Percentiles rank a stretch among this genome's conserved stretches.
phyloP scores from a whole-genome alignment of 1,139 yeast species.

The Saccharomyces hybrid region DNA sequence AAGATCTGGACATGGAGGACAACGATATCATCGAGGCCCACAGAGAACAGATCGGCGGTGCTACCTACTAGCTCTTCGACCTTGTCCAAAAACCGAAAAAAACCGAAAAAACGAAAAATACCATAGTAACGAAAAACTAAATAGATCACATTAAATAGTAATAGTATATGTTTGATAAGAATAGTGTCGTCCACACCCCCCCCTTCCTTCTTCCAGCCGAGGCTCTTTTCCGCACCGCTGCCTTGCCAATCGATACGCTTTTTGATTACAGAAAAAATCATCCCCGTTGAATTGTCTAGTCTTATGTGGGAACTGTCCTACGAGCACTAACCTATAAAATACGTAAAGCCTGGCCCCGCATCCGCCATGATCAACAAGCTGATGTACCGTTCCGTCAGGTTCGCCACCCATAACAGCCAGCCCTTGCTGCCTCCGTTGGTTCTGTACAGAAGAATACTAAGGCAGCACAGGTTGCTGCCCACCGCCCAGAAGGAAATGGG shows the following conservation, averaged over 20 bases:
- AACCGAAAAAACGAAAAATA: neutral
- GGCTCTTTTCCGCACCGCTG: neutral
- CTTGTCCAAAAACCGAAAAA: neutral
- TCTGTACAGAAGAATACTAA: conserved; percentile 65
- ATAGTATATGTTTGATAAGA: neutral
- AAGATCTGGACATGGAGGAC: conserved; percentile 83
- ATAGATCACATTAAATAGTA: neutral
- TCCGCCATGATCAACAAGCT: neutral
- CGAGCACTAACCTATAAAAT: too few species aligned
- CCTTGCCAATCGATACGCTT: neutral
- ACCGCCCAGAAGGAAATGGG: conserved; percentile 69
- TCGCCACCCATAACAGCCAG: conserved; percentile 17
- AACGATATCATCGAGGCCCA: conserved; percentile 98
- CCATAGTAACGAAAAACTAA: neutral
- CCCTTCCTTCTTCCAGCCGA: neutral
- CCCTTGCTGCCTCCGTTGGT: conserved; percentile 77
- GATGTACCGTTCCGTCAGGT: neutral
- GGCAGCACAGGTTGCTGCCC: conserved; percentile 72
- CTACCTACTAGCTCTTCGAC: neutral
- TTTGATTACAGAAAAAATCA: too few species aligned
- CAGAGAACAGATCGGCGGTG: conserved; percentile 75
- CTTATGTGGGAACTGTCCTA: too few species aligned
- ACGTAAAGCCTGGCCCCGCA: neutral
- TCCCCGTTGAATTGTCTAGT: too few species aligned
- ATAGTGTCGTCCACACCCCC: neutral